Conservation (phyloP, 352 stramenopile species). For the Globisporangium camurandrum region DNA sequence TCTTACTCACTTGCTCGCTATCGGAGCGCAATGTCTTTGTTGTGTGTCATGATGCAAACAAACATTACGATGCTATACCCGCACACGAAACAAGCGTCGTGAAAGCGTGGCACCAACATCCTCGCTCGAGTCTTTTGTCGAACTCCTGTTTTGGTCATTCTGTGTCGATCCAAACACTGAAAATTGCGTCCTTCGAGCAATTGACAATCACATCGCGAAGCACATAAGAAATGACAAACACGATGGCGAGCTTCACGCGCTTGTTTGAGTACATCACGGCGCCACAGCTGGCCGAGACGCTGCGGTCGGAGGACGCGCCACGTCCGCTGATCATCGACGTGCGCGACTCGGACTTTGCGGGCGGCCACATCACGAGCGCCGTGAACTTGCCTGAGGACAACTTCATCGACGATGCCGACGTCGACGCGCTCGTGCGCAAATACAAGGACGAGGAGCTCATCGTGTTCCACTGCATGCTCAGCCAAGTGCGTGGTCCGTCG, state of each 20-base stretch:
- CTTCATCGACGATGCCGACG: conserved; percentile 76
- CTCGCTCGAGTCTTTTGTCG: background rate
- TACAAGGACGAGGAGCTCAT: conserved; percentile 57
- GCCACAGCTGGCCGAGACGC: conserved; percentile 42
- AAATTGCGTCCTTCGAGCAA: no score
- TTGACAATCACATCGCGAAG: background rate
- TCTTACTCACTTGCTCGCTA: no score
- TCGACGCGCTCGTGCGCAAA: conserved; percentile 62
- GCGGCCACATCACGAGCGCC: conserved; percentile 66
- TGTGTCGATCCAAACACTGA: no score
- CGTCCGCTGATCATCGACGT: conserved; percentile 67
- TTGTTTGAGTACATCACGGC: conserved; percentile 33
- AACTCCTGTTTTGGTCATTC: no score
- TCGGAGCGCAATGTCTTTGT: no score
- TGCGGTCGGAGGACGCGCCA: conserved; percentile 26
- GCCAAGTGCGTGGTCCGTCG: conserved; percentile 71
- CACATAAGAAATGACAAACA: background rate
- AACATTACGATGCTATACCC: background rate
- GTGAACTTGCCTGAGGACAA: conserved; percentile 74
- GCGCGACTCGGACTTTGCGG: conserved; percentile 62
- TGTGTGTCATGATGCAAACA: background rate
- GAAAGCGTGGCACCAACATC: no score
- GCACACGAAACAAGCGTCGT: background rate
- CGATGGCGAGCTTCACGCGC: conserved; percentile 32
- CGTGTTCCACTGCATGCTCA: conserved; percentile 88